Evolutionary conservation across 768 basidiomycete species (phyloP), one percentile per base, ranked within the genome.

Genomic region (Podaxis pistillaris): DNA sequence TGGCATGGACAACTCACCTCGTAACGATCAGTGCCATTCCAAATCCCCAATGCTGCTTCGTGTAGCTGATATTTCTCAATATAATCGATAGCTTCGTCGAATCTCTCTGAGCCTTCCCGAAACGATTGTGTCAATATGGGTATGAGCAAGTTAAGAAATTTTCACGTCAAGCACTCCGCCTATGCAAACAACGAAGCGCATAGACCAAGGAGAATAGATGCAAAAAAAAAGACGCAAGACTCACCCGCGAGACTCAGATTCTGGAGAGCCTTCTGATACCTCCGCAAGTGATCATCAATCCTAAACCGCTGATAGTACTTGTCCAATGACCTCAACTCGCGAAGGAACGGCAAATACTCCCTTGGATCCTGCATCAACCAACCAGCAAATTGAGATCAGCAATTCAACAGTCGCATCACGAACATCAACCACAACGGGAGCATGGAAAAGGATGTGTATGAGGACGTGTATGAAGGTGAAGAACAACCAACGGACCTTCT

Each of bases 321-420:
- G 50, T 94, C 90, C 68, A 94, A 74, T 0, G 88, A 82, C 19
- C 93, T 86, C 7, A 99, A 81, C 66, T 96, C 93, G 8, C 94
- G 87, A 36, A 99, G 82, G 86, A 99, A 98, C 0, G 97, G 97
- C 0, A 99, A 85, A 70, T 99, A 99, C 71, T 99, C 97, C 68
- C 95, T 83, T 5, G 97, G 97, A 73, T 99, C 97, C 96, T 98
- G 67, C 19, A 50, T 24, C 49, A 50, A 22, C 24, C 24, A 22
- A 13, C 24, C 22, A 50, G 28, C 63, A 15, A 53, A 59, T 50
- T 47, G 51, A 37, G 54, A 37, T 47, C 38, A 53, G 22, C 60
- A 53, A 41, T 4, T 11, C 8, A 37, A 28, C 37, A 49, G 13
- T 36, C 17, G 15, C 46, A 59, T 49, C 40, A 33, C 22, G 30